Base-by-base conservation (phyloP, 2,329 filamentous ascomycete species). In the Saccharata proteae region DNA sequence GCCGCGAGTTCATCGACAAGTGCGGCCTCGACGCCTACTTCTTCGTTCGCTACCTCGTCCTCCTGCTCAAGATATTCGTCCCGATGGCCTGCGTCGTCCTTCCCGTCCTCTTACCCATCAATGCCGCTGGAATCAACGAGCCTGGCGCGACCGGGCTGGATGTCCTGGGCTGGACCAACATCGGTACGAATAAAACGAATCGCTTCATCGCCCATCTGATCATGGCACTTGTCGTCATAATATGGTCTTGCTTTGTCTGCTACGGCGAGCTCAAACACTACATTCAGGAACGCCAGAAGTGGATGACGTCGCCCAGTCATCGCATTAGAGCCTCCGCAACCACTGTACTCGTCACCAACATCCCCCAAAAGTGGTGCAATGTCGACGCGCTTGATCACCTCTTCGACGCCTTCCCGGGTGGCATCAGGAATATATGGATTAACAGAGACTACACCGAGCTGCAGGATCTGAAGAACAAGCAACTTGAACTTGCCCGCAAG, bases 391-490 rank as follows among this genome's bases (percentile, higher is more conserved):
- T 98, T 4, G 70, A 75, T 36, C 80, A 79, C 0, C 65, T 98
- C 0, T 98, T 92, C 47, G 90, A 98, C 51, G 86, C 96, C 1
- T 96, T 94, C 44, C 90, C 90, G 0, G 90, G 90, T 13, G 90
- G 90, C 17, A 79, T 98, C 48, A 74, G 83, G 37, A 96, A 96
- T 43, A 81, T 98, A 27, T 98, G 88, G 86, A 77, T 98, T 45
- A 98, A 94, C 37, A 74, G 88, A 38, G 82, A 98, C 49, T 78
- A 84, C 42, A 82, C 86, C 25, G 69, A 77, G 6, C 68, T 98
- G 8, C 69, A 82, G 27, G 79, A 86, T 38, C 96, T 96, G 51
- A 80, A 96, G 26, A 71, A 81, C 29, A 62, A 74, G 40, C 72
- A 90, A 26, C 74, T 85, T 38, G 59, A 69, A 6, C 61, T 93